Evolutionary conservation across 148 eudicot genomes (phyloP).

Genomic region (Rhododendron henanense): DNA sequence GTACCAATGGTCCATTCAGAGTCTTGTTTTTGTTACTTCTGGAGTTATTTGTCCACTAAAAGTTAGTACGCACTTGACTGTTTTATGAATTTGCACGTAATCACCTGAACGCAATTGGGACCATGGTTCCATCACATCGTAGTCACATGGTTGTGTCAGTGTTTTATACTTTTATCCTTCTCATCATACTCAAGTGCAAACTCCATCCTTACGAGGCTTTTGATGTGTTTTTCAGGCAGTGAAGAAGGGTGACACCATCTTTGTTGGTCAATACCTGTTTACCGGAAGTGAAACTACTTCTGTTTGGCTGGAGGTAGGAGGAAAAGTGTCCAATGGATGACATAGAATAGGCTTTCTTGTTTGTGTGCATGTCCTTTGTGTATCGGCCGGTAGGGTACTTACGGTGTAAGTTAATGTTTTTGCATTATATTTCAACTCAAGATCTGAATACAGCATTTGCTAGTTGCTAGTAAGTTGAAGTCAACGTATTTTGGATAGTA

Average conservation of each 20-base stretch:
- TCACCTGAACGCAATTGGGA: neutral
- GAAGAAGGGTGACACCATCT: slow-evolving; percentile 92
- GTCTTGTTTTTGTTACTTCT: neutral
- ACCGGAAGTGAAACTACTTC: slow-evolving; percentile 99
- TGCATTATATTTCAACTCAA: neutral
- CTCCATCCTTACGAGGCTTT: slow-evolving; percentile 16
- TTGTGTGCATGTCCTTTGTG: neutral
- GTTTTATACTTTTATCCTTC: neutral
- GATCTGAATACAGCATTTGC: neutral
- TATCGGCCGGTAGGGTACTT: neutral
- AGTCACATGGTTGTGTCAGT: neutral
- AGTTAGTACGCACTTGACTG: neutral
- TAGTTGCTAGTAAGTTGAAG: neutral
- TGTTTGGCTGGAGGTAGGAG: slow-evolving; percentile 96
- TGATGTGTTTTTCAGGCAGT: slow-evolving; percentile 57
- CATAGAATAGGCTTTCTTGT: neutral
- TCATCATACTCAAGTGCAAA: neutral
- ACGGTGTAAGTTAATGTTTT: neutral
- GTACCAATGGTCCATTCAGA: neutral
- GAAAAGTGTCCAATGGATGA: neutral
- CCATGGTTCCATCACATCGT: neutral
- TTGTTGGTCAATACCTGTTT: slow-evolving; percentile 91
- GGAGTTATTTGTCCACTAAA: neutral
- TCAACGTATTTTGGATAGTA: neutral
- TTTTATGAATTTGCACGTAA: neutral